Base-by-base conservation (phyloP, 352 stramenopile species). In the Globisporangium yorkense region DNA sequence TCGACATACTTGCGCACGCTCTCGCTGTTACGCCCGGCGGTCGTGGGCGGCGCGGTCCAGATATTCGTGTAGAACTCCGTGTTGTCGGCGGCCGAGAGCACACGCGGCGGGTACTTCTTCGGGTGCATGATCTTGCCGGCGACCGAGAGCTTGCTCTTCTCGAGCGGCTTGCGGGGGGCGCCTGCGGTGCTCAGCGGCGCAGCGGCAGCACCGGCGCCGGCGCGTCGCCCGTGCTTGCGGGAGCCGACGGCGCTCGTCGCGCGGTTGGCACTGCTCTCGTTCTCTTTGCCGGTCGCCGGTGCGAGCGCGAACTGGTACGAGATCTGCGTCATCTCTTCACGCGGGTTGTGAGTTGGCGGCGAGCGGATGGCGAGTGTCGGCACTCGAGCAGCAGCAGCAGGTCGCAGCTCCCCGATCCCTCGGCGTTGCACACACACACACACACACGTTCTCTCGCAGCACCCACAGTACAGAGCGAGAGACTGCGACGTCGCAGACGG, bases 21-120 rank as follows among this genome's bases (percentile, higher is more conserved):
- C 61, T 72, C 71, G 43, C 49, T 16, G 21, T 71, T 57, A 9
- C 33, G 46, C 15, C 49, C 47, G 24, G 58, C 65, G 0, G 62
- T 60, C 52, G 71, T 64, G 3, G 65, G 49, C 20, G 60, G 45
- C 27, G 57, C 50, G 10, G 70, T 71, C 82, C 82, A 92, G 55
- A 92, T 92, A 75, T 92, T 92, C 41, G 71, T 71, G 69, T 92
- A 92, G 67, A 92, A 92, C 47, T 86, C 82, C 49, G 64, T 84
- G 65, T 89, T 77, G 54, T 92, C 82, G 27, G 51, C 39, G 0
- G 69, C 65, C 8, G 77, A 68, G 13, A 67, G 76, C 21, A 66
- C 60, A 31, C 62, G 43, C 37, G 52, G 45, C 21, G 52, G 29
- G 48, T 56, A 40, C 51, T 82, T 86, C 62, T 84, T 84, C 50